Conservation (phyloP, 2,329 filamentous ascomycete species). For the Aspergillus sp. region DNA sequence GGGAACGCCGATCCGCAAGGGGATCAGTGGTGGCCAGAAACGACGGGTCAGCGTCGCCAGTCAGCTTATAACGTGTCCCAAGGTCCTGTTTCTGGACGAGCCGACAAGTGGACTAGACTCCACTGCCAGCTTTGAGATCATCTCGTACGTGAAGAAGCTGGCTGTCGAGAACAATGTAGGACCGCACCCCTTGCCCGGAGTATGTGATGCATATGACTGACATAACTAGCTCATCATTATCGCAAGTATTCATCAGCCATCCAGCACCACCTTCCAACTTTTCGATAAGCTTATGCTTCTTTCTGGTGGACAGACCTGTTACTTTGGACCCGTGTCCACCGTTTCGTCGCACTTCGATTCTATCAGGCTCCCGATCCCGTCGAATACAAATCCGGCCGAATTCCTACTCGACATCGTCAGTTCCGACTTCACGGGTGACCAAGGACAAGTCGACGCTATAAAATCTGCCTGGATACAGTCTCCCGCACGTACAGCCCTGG, state of each 20-base stretch:
- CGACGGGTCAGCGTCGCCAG: conserved; percentile 75
- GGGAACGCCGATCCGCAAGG: conserved; percentile 79
- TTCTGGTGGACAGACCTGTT: conserved; percentile 68
- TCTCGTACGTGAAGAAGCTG: conserved; percentile 68
- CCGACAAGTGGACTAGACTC: conserved; percentile 83
- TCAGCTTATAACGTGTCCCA: conserved; percentile 77
- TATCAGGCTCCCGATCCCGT: conserved; percentile 63
- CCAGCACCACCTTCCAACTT: conserved; percentile 72
- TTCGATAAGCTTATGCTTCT: conserved; percentile 79
- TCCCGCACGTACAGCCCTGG: conserved; percentile 33
- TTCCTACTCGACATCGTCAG: conserved; percentile 77
- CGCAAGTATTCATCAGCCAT: conserved; percentile 83
- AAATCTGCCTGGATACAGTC: conserved; percentile 59
- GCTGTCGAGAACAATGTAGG: conserved; percentile 65
- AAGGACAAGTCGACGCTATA: conserved; percentile 53
- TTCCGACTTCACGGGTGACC: conserved; percentile 65
- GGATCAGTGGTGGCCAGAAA: conserved; percentile 83
- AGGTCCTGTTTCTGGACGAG: conserved; percentile 79
- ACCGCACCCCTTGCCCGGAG: not conserved
- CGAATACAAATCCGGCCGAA: conserved; percentile 76
- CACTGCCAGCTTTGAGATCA: conserved; percentile 71
- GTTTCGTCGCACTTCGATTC: conserved; percentile 64
- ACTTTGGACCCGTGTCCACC: conserved; percentile 64
- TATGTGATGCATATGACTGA: not conserved
- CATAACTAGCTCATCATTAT: conserved; percentile 66